phyloP scores from a whole-genome alignment of 441 rosid genomes.

The Rhodomyrtus psidioides region DNA sequence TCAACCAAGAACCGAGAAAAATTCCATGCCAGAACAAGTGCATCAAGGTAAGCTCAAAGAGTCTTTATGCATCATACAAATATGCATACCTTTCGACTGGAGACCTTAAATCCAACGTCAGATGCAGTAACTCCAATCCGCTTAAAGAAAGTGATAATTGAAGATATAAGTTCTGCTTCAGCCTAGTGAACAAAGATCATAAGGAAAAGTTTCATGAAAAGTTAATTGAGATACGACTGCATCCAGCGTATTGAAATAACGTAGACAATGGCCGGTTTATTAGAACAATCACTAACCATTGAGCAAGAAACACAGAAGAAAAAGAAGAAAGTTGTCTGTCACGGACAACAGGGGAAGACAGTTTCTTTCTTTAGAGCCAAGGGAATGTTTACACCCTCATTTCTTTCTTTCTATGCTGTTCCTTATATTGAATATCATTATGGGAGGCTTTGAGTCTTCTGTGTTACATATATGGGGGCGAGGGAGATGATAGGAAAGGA shows the following conservation, averaged over 20 bases:
- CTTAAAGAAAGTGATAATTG: slow-evolving; percentile 71
- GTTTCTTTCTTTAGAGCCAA: background rate
- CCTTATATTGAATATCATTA: background rate
- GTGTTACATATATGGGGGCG: background rate
- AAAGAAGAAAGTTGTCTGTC: background rate
- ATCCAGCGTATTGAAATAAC: background rate
- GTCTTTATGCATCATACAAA: background rate
- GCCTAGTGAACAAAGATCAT: slow-evolving; percentile 32
- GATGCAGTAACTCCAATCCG: slow-evolving; percentile 68
- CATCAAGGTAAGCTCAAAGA: background rate
- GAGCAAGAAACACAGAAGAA: background rate
- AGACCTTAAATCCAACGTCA: slow-evolving; percentile 86
- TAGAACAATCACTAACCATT: background rate
- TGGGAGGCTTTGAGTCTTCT: background rate
- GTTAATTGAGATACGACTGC: background rate
- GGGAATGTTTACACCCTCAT: background rate
- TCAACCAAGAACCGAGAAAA: background rate
- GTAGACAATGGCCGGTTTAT: background rate
- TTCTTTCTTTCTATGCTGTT: background rate
- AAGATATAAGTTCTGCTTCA: slow-evolving; percentile 87
- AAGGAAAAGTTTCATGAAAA: background rate
- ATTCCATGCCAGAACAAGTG: background rate
- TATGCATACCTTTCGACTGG: slow-evolving; percentile 72
- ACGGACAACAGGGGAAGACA: background rate
- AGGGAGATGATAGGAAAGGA: background rate